A percentile compares a stretch with the other conserved stretches of the same genome.
Evolutionary conservation across 2,329 filamentous ascomycete genomes (phyloP).

Genomic region (Fusarium virguliforme): DNA sequence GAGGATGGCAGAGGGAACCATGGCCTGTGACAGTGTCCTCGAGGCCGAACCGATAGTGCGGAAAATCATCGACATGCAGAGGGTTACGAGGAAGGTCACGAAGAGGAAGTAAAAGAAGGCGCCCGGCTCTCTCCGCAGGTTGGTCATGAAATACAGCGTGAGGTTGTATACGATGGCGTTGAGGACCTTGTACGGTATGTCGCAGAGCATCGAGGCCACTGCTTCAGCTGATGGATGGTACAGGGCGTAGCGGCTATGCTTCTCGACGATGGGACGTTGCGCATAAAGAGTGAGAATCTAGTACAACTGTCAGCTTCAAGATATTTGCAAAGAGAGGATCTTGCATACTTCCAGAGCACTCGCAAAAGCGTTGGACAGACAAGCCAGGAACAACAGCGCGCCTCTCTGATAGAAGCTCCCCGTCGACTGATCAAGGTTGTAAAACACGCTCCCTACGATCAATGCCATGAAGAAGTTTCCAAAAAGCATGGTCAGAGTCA

Average conservation of each 20-base stretch:
- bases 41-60: slow-evolving; percentile 58
- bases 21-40: slow-evolving; percentile 66
- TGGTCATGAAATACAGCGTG: slow-evolving; percentile 66
- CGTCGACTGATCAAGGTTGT: slow-evolving; percentile 60
- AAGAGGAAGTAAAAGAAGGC: slow-evolving; percentile 65
- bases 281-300: slow-evolving; percentile 53
- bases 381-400: slow-evolving; percentile 66
- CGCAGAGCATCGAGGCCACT: slow-evolving; percentile 56
- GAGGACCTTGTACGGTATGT: slow-evolving; percentile 60
- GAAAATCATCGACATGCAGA: slow-evolving; percentile 64
- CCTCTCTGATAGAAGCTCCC: slow-evolving; percentile 64
- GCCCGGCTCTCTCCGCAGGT: slow-evolving; percentile 61
- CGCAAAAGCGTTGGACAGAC: slow-evolving; percentile 66
- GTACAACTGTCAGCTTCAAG: slow-evolving; percentile 47
- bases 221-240: slow-evolving; percentile 56
- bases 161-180: slow-evolving; percentile 61
- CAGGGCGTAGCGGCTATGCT: slow-evolving; percentile 56
- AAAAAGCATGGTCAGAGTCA: slow-evolving; percentile 58
- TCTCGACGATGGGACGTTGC: slow-evolving; percentile 55
- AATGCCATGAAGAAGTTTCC: slow-evolving; percentile 66
- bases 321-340: rapidly evolving
- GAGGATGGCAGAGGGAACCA: slow-evolving; percentile 59
- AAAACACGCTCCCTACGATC: slow-evolving; percentile 69
- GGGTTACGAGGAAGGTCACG: slow-evolving; percentile 58
- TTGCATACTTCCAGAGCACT: slow-evolving; percentile 51